Evolutionary conservation across 1,284 basidiomycete species (phyloP).

Genomic region (Inonotus hispidus): DNA sequence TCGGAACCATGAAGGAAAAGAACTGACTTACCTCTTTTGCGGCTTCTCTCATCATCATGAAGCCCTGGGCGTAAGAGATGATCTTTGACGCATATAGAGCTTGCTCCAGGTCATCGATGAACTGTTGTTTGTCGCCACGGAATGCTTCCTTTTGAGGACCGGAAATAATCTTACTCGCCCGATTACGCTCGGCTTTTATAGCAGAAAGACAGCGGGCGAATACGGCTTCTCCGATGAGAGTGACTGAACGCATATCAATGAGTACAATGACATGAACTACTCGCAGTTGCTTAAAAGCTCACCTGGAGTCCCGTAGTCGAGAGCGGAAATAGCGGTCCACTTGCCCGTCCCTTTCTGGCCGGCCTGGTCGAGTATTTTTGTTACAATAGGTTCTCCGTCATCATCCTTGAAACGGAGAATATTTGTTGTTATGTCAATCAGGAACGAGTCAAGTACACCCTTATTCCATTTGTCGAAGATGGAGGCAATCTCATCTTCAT

Average conservation of each 20-base stretch:
- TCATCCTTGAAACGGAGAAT: conserved; percentile 96
- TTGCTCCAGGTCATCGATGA: conserved; percentile 99
- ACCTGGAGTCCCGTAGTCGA: conserved; percentile 92
- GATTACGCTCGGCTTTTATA: conserved; percentile 95
- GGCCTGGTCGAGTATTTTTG: conserved; percentile 93
- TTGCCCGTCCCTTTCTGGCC: conserved; percentile 99
- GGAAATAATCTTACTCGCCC: conserved; percentile 86
- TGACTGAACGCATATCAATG: conserved; percentile 53
- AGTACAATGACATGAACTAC: background rate
- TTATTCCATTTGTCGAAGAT: conserved; percentile 95
- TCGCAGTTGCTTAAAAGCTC: conserved; percentile 24
- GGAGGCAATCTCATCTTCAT: conserved; percentile 82
- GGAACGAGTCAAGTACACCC: conserved; percentile 98
- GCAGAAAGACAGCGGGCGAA: conserved; percentile 98
- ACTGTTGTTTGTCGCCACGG: conserved; percentile 98
- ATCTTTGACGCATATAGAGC: conserved; percentile 99
- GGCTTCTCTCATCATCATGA: conserved; percentile 99
- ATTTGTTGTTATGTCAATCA: conserved; percentile 96
- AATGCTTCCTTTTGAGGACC: conserved; percentile 91
- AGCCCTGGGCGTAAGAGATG: conserved; percentile 98
- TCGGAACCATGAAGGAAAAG: background rate
- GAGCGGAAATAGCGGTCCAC: conserved; percentile 98
- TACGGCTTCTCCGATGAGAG: conserved; percentile 98
- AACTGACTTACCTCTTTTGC: conserved; percentile 76
- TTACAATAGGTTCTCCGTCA: conserved; percentile 86